Evolutionary conservation across 176 grass and related monocot genomes (phyloP), one percentile per base, ranked within the genome.

Genomic region (Lolium multiflorum): DNA sequence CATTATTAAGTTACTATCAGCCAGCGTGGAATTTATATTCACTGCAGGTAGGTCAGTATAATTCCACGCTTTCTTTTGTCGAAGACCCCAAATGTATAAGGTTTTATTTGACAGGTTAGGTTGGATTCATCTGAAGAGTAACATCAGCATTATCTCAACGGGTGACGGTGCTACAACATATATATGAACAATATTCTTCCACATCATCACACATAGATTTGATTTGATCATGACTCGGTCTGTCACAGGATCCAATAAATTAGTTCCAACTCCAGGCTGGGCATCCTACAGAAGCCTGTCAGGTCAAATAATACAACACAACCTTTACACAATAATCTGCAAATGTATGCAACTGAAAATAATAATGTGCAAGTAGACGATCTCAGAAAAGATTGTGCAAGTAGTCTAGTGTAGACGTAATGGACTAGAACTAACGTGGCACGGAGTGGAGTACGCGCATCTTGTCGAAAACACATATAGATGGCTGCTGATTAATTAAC

Each of bases 251-350:
- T 24, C 44, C 17, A 73, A 84, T 50, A 62, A 44, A 84, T 11
- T 14, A 81, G 24, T 74, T 84, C 60, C 60, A 63, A 13, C 68
- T 88, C 81, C 86, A 88, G 81, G 85, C 71, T 85, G 82, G 61
- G 14, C 77, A 81, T 69, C 68, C 6, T 14, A 54, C 49, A 76
- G 41, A 80, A 24, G 13, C 57, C 81, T 47, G 69, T 80, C 51
- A 81, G 81, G 77, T 88, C 77, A 91, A 88, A 88, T 71, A 81
- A 86, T 83, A 83, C 84, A 78, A 54, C 60, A n/a, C 71, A 63
- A 55, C 38, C 83, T 55, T 68, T 67, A 67, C 51, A 71, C 10
- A 79, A 86, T 86, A 70, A 80, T 87, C 60, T 44, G 51, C 58
- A 74, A 81, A 25, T 26, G 43, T 51, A 76, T n/a, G 59, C 48